Evolutionary conservation across 306 rosid genomes (phyloP).

Genomic region (Astragalus glycyphyllos): DNA sequence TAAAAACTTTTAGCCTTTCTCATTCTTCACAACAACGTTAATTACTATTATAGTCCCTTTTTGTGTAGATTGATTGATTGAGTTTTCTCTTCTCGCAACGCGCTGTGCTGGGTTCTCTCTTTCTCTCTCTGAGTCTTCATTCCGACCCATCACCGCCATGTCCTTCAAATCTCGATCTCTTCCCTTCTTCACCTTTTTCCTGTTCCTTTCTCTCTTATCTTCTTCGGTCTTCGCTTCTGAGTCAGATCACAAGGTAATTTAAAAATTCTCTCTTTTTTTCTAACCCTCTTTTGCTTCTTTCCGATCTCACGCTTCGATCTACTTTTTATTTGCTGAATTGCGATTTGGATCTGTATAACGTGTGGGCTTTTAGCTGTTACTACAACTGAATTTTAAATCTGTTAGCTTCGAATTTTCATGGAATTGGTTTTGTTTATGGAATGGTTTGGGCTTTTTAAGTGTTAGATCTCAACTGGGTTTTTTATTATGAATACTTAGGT

Average conservation of each 20-base stretch:
- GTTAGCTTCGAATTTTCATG: background rate
- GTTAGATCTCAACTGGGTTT: conserved; percentile 49
- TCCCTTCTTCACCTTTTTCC: conserved; percentile 12
- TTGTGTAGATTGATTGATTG: background rate
- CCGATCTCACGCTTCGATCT: conserved; percentile 53
- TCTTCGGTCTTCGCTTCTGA: conserved; percentile 68
- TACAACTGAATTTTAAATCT: background rate
- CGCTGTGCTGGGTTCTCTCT: background rate
- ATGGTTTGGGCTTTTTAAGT: conserved; percentile 26
- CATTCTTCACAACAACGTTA: conserved; percentile 26
- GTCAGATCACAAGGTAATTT: conserved; percentile 91
- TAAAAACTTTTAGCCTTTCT: background rate
- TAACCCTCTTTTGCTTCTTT: background rate
- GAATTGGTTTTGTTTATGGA: background rate
- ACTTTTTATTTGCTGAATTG: conserved; percentile 39
- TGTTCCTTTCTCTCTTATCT: conserved; percentile 44
- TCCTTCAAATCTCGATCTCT: conserved; percentile 67
- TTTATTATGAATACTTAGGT: conserved; percentile 8
- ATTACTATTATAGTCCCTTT: conserved; percentile 27
- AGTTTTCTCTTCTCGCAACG: conserved; percentile 25
- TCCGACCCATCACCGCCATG: conserved; percentile 60
- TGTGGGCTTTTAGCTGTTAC: conserved; percentile 19
- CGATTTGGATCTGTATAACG: conserved; percentile 54
- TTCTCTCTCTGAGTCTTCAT: conserved; percentile 36
- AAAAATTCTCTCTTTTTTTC: conserved; percentile 18